Evolutionary conservation across 2,329 filamentous ascomycete species (phyloP), one percentile per base, ranked within the genome.

Genomic region (Ustulina deusta): DNA sequence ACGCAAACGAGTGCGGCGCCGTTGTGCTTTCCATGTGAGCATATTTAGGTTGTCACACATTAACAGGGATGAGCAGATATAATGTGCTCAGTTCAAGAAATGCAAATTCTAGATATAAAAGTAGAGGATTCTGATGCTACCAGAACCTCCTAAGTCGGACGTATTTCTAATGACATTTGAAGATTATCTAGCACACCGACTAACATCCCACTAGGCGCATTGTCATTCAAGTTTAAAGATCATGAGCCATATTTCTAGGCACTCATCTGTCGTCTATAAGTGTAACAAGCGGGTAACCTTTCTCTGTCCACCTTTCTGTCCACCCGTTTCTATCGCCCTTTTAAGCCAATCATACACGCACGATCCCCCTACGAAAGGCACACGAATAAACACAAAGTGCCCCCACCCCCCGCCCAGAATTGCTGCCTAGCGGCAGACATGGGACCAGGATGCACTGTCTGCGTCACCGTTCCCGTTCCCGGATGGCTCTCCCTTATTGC

Each of bases 281-380:
- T 9, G 2, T 29, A 10, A 15, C 9, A 55, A 34, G 11, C 34
- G n/a, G n/a, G n/a, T n/a, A n/a, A n/a, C n/a, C n/a, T n/a, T n/a
- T n/a, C n/a, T 48, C 6, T 13, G 13, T 4, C 13, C 20, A 7
- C 10, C n/a, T 22, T 34, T 20, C 32, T 11, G 15, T 15, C 46
- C 11, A 11, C 13, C 51, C 29, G 32, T 55, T 22, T 40, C 2
- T 10, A 25, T 36, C 32, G 22, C 6, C 20, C n/a, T 38, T 38
- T 36, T 38, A 17, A 3, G 34, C 51, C 51, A 55, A 55, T 55
- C 51, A 55, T 38, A 25, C n/a, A 22, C 11, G 34, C 51, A 55
- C 51, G 51, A 40, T 17, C 38, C 25, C 22, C 5, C 10, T 36
- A 27, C 10, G 34, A 38, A 25, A 38, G 32, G 51, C 40, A 38